These are phyloP conservation scores for Trametes hirsuta DNA, from an alignment of 1,284 basidiomycete genomes.

Conservation along the genomic window DNA sequence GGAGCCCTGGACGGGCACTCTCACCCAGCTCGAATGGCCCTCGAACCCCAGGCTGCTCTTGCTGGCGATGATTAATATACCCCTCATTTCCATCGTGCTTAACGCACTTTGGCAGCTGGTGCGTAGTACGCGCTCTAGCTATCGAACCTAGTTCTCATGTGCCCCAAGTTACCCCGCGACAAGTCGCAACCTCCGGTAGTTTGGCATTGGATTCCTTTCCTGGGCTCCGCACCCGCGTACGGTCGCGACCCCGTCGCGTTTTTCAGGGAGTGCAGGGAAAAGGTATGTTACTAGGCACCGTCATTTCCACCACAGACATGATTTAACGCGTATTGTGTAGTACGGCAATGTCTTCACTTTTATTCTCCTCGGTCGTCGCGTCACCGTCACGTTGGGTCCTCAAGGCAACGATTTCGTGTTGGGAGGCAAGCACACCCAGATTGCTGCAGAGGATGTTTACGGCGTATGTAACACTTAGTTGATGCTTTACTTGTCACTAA, in stretches of 20 bases:
- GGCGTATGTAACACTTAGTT: constrained; percentile 54
- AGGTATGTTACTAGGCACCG: constrained; percentile 55
- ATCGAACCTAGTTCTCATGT: background rate
- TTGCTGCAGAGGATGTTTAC: constrained; percentile 98
- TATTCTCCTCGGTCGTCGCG: constrained; percentile 83
- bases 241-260: constrained; percentile 84
- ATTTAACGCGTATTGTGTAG: constrained; percentile 36
- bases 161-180: constrained; percentile 49
- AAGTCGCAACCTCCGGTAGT: constrained; percentile 72
- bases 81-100: constrained; percentile 51
- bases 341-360: constrained; percentile 92
- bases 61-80: constrained; percentile 43
- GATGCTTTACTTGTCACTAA: background rate
- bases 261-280: constrained; percentile 76
- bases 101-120: constrained; percentile 69
- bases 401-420: constrained; percentile 95
- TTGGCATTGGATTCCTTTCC: constrained; percentile 77
- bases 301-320: background rate
- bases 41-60: constrained; percentile 33
- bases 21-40: constrained; percentile 35
- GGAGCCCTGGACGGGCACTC: constrained; percentile 51
- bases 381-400: constrained; percentile 91
- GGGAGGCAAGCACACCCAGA: constrained; percentile 89
- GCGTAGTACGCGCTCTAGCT: constrained; percentile 26
- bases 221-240: constrained; percentile 78